phyloP scores from a whole-genome alignment of 371 early-diverging fungal species.

The Syncephalastrum racemosum region DNA sequence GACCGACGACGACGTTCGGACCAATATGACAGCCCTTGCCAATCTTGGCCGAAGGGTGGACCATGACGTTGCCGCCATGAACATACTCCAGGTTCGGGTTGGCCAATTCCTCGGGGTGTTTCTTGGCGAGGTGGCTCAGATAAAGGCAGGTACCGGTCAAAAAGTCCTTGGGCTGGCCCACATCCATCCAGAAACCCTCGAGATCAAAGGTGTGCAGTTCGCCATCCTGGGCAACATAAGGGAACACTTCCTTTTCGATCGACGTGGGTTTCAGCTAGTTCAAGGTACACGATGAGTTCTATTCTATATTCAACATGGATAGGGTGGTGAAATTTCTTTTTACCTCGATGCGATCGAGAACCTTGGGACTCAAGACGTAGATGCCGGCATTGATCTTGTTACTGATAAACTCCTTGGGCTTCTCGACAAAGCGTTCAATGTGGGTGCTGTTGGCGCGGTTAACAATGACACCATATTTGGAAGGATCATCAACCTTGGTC shows the following conservation, averaged over 20 bases:
- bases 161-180: conserved; percentile 99
- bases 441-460: conserved; percentile 58
- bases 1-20: conserved; percentile 93
- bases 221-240: conserved; percentile 82
- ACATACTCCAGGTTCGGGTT: conserved; percentile 60
- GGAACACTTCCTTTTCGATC: conserved; percentile 99
- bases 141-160: conserved; percentile 95
- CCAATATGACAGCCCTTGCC: conserved; percentile 95
- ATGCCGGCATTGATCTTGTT: conserved; percentile 99
- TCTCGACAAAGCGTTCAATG: conserved; percentile 98
- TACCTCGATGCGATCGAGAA: conserved; percentile 91
- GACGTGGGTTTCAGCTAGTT: conserved; percentile 86
- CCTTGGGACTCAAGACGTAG: conserved; percentile 93
- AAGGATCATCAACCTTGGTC: conserved; percentile 97
- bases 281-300: neutral
- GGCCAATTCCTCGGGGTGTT: conserved; percentile 67
- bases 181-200: conserved; percentile 99
- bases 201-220: conserved; percentile 92
- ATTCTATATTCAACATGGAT: conserved; percentile 6
- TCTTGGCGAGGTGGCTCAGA: conserved; percentile 78
- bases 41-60: conserved; percentile 90
- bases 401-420: conserved; percentile 92
- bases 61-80: conserved; percentile 82
- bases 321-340: neutral
- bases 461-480: conserved; percentile 97